These are phyloP conservation scores for Teratosphaeria destructans DNA, from an alignment of 2,329 filamentous ascomycete genomes.

Conservation along the genomic window DNA sequence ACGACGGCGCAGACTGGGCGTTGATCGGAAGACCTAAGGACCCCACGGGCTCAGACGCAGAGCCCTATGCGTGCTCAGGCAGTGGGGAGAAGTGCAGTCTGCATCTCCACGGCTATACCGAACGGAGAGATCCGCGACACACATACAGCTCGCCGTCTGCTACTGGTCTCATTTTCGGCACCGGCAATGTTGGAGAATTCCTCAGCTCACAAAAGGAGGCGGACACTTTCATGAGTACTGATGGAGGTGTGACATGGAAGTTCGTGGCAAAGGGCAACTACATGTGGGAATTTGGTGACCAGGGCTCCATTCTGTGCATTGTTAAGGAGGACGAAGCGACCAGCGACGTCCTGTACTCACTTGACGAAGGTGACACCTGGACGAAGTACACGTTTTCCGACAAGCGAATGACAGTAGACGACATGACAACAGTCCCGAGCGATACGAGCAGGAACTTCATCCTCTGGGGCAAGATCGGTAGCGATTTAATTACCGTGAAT, in stretches of 20 bases:
- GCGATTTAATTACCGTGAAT: conserved; percentile 62
- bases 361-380: conserved; percentile 77
- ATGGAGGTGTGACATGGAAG: conserved; percentile 85
- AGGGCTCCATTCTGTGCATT: conserved; percentile 84
- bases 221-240: conserved; percentile 81
- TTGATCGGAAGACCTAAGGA: conserved; percentile 61
- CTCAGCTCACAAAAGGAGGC: conserved; percentile 59
- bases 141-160: conserved; percentile 84
- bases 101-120: conserved; percentile 92
- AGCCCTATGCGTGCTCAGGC: conserved; percentile 59
- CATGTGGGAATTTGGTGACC: conserved; percentile 92
- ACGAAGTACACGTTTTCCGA: conserved; percentile 60
- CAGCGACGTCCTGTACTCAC: conserved; percentile 61
- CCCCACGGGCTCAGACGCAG: conserved; percentile 47
- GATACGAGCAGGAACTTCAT: conserved; percentile 87
- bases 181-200: conserved; percentile 76
- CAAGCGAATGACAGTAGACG: conserved; percentile 57
- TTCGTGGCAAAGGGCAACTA: conserved; percentile 78
- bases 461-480: conserved; percentile 63
- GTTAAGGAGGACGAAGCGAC: conserved; percentile 61
- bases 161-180: conserved; percentile 79
- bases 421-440: conserved; percentile 79
- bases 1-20: conserved; percentile 83
- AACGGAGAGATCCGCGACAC: conserved; percentile 68
- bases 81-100: conserved; percentile 62